Base-by-base conservation (phyloP, 305 asterid genomes). In the Fraxinus sp. region DNA sequence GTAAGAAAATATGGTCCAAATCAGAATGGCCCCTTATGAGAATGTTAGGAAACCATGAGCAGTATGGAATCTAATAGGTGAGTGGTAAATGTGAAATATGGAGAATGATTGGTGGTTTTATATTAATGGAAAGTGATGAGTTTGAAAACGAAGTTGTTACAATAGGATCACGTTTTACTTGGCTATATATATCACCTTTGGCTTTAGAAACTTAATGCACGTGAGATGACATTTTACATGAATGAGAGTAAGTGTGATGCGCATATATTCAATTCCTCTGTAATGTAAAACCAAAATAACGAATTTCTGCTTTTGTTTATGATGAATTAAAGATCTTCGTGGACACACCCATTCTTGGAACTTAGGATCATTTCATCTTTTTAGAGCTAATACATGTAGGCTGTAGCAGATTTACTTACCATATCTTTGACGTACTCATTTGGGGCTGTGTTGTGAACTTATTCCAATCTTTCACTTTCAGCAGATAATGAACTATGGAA, bases 1-100 rank as follows among this genome's bases (percentile, higher is more conserved):
- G 18, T 16, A 39, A 57, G 80, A 72, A 70, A 39, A 71, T 70
- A 28, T 41, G 49, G 82, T 32, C 55, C 59, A 57, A 82, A 64
- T 68, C 14, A 78, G 59, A 24, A 13, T 8, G 44, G 57, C 35
- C 11, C 55, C 46, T 78, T 32, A 3, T 64, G 76, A 70, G 39
- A 36, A 26, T 71, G 24, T 16, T 13, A 70, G 22, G 79, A 71
- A 71, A 26, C 59, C 39, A 76, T 36, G 76, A 57, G 74, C 28
- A 35, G 57, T 49, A 26, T 16, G 59, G 33, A 22, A 18, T 55
- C 81, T 46, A 79, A 81, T 13, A 14, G 24, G 22, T 10, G 57
- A 28, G 70, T 37, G 7, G 70, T 49, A 44, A 39, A 49, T 49
- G 78, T 32, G 57, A 70, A 46, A 74, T 80, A 7, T 32, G 68